Evolutionary conservation across 768 basidiomycete genomes (phyloP), one percentile per base, ranked within the genome.

Genomic region (Strobilomyces echinocephalus): DNA sequence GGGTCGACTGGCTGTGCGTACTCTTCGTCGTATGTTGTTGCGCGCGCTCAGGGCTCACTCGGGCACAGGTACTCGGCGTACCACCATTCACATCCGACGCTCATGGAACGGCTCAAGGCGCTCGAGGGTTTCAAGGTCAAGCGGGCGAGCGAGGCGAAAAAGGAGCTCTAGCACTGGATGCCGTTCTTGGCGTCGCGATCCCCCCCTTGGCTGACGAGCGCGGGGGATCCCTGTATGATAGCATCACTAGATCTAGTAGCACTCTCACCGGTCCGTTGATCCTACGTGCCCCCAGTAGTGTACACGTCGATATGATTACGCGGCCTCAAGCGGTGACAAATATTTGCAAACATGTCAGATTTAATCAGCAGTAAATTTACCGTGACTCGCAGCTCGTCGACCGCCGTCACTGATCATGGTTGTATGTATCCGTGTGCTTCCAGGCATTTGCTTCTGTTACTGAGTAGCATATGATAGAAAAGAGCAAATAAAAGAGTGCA

Each of bases 21-120:
- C 3, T 24, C 0, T 30, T 49, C 31, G 3, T 24, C 5, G 16
- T 2, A 35, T 8, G 10, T 39, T 9, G 49, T 56, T 36, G 36
- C 20, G 16, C 6, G 30, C 30, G 30, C 30, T 2, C 3, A 5
- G 30, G 30, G 30, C 30, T 30, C 30, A 30, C 18, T 31, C 16
- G n/a, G 39, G 57, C 1, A 2, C 12, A 89, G 88, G 53, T 97
- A 95, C 73, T 97, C 93, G 47, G 90, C 91, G 20, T 97, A 92
- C 62, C 92, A 97, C 69, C 92, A 97, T 71, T 94, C 90, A 44
- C 95, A 99, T 70, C 95, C 95, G 5, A 97, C 93, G 3, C 69
- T 99, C 59, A 87, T 89, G 35, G 95, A 99, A 73, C 81, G 95
- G 8, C 74, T 97, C 63, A 84, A 81, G 58, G 91, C 83, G 3